A percentile compares a stretch with the other conserved stretches of the same genome.
Conservation (phyloP, 2,329 filamentous ascomycete species). For the Alternaria panax region DNA sequence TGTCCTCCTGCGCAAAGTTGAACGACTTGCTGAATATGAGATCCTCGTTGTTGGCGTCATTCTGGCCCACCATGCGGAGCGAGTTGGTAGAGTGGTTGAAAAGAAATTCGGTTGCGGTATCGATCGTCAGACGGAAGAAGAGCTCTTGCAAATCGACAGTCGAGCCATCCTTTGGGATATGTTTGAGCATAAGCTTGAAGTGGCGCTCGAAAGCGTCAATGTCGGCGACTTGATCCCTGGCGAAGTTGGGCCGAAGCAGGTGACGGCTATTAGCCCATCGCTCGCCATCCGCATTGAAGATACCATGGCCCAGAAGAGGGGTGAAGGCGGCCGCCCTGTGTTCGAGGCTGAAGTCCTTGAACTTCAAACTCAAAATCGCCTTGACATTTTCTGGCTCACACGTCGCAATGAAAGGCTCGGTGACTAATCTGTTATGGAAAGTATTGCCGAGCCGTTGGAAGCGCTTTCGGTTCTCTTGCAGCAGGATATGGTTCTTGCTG, state of each 20-base stretch:
- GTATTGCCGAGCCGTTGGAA: slow-evolving; percentile 47
- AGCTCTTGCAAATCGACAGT: slow-evolving; percentile 51
- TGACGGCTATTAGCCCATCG: slow-evolving; percentile 52
- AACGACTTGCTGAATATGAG: slow-evolving; percentile 54
- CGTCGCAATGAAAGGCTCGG: slow-evolving; percentile 49
- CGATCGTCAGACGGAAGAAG: slow-evolving; percentile 60
- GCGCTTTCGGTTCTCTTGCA: slow-evolving; percentile 32
- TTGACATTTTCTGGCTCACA: slow-evolving; percentile 59
- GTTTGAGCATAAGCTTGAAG: slow-evolving; percentile 64
- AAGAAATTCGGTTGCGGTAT: slow-evolving; percentile 59
- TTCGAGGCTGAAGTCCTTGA: slow-evolving; percentile 57
- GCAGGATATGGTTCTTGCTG: slow-evolving; percentile 37
- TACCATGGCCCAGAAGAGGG: slow-evolving; percentile 55
- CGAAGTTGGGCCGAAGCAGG: slow-evolving; percentile 63
- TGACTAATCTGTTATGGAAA: slow-evolving; percentile 50
- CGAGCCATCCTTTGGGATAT: slow-evolving; percentile 63
- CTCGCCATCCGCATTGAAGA: slow-evolving; percentile 58
- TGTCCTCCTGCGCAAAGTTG: slow-evolving; percentile 51
- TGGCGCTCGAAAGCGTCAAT: slow-evolving; percentile 67
- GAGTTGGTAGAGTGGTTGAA: slow-evolving; percentile 55
- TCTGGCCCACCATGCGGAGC: slow-evolving; percentile 41
- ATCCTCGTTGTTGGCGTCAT: slow-evolving; percentile 44
- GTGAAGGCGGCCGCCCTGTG: slow-evolving; percentile 46
- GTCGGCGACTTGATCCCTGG: slow-evolving; percentile 61
- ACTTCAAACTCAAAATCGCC: slow-evolving; percentile 54